Conservation (phyloP, 2,329 filamentous ascomycete genomes). For the Alternaria arborescens region DNA sequence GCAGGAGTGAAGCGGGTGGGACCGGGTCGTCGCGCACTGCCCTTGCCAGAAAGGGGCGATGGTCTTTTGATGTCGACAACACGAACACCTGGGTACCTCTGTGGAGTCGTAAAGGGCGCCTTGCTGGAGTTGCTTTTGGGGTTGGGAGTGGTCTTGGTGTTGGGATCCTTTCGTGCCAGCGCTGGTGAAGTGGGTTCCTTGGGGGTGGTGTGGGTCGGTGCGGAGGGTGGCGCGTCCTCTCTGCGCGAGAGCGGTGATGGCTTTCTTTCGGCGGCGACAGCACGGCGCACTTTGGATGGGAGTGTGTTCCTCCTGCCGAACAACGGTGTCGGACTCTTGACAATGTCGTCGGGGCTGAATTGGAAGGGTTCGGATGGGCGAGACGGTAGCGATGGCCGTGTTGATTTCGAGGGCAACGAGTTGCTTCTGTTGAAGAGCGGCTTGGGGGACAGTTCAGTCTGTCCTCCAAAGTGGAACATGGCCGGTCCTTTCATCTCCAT, state of each 20-base stretch:
- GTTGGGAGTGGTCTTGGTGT: background rate
- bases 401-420: conserved; percentile 23
- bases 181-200: conserved; percentile 11
- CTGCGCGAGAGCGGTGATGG: conserved; percentile 38
- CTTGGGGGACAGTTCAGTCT: conserved; percentile 29
- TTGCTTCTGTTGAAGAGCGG: conserved; percentile 39
- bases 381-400: conserved; percentile 12
- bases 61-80: conserved; percentile 10
- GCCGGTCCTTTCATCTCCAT: conserved; percentile 19
- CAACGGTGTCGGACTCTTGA: conserved; percentile 7
- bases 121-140: conserved; percentile 3
- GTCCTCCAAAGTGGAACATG: conserved; percentile 14
- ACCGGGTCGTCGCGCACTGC: conserved; percentile 11
- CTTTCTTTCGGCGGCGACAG: conserved; percentile 27
- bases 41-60: conserved; percentile 15
- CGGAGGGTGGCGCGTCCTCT: conserved; percentile 26
- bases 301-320: conserved; percentile 14
- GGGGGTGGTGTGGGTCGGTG: conserved; percentile 14
- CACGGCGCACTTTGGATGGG: conserved; percentile 28
- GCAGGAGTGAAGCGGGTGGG: conserved; percentile 12
- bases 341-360: conserved; percentile 7
- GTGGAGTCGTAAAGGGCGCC: background rate
- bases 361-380: conserved; percentile 12
- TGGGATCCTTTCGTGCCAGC: conserved; percentile 4
- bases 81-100: background rate